Evolutionary conservation across 805 yeast genomes (phyloP), one percentile per base, ranked within the genome.

Genomic region (Candida vartiovaarae): DNA sequence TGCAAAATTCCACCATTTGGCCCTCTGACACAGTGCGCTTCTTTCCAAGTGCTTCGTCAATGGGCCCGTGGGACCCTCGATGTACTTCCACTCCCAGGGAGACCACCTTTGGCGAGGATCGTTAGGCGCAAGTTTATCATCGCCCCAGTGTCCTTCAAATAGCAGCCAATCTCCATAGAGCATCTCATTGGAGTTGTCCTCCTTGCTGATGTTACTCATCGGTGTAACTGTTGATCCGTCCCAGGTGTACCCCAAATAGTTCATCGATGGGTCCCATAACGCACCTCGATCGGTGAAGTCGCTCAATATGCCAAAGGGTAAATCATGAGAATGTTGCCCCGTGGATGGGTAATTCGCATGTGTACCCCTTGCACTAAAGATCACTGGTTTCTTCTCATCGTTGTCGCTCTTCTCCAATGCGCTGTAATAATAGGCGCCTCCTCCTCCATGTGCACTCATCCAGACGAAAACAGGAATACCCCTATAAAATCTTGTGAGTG

Each of bases 391-490:
- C 9, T 38, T 49, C 5, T 41, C 36, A 40, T 57, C 55, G n/a
- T 43, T 39, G 39, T 59, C 63, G 11, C 49, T 50, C 38, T 57
- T 55, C 59, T 88, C 95, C 43, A 90, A 63, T 25, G 87, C 83
- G n/a, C 75, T 71, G 60, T 81, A 90, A 49, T 73, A 72, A 60
- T 83, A 91, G 0, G 95, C 96, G 29, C 89, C 83, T 6, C 99
- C 99, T 9, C 98, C 97, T 2, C 97, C 96, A 63, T 91, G 99
- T 1, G 97, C 98, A 28, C 95, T 82, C 95, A 93, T 84, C 98
- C 98, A 91, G 23, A 90, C 78, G 42, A 84, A 75, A 9, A 80
- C 71, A 0, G 99, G 98, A 45, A 71, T 65, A 1, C 96, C 95
- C 3, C 82, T 74, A 55, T 80, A 77, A 59, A 87, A 91, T 26